Base-by-base conservation (phyloP, 1,284 basidiomycete genomes). In the Ceratobasidium papillatum region DNA sequence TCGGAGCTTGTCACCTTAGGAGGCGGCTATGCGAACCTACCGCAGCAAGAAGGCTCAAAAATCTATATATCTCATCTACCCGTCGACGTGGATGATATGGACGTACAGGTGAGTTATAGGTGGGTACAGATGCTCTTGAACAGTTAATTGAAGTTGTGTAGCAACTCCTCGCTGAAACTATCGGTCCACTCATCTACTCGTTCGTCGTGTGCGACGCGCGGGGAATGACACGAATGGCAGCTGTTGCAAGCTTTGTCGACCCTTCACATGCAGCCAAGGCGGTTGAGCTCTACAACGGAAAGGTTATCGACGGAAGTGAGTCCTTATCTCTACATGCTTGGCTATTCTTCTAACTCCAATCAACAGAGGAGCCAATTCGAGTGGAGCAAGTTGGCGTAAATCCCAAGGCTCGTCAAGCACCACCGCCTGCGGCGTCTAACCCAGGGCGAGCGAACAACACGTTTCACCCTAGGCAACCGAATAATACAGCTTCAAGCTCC, bases 221-320 rank as follows among this genome's bases (percentile, higher is more conserved):
- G 30, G 68, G 68, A 22, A 38, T 71, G 45, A 71, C 68, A 45
- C 56, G 54, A 34, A 59, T 71, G 68, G 52, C 68, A 41, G 68
- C 68, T 7, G 68, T 71, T 12, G 68, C 68, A 5, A 71, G 68
- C 41, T 71, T 71, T 36, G 54, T 71, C 1, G 68, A 71, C 34
- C 38, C 54, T 3, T 54, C 52, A 12, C 68, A 71, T 36, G 68
- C 68, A 4, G 52, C 56, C 2, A 71, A 71, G 22, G 68, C 68
- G 9, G 68, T 72, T 1, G 68, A 72, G 43, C 32, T 72, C 3
- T 72, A 72, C 34, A 72, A 72, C 25, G 68, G 68, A 32, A 72
- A 72, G 34, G 68, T 72, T 27, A 72, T 72, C 36, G 68, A 72
- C 45, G 68, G 68, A 45, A 72, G 68, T 72, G 34, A 72, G 68